phyloP scores from a whole-genome alignment of 2,329 filamentous ascomycete species.

The Alternaria angustiovoidea region DNA sequence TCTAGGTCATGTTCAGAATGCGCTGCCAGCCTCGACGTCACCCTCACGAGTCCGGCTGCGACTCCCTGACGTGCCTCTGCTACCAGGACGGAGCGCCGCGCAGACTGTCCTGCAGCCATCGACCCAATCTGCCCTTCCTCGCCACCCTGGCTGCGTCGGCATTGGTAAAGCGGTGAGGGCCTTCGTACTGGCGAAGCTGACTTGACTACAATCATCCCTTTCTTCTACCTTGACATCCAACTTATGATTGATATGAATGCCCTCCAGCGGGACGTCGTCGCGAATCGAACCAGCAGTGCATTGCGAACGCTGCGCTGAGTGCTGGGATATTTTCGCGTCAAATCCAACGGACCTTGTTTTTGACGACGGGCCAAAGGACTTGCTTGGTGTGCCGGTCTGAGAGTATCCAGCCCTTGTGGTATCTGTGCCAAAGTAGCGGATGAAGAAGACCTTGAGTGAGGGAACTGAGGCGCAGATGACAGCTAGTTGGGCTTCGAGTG shows the following conservation, averaged over 20 bases:
- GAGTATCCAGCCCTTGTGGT: conserved; percentile 20
- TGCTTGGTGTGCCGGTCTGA: conserved; percentile 10
- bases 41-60: conserved; percentile 5
- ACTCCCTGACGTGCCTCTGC: conserved; percentile 6
- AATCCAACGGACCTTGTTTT: not conserved
- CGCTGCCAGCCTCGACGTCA: conserved; percentile 14
- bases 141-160: conserved; percentile 9
- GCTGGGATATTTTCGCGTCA: not conserved
- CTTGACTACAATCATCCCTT: conserved; percentile 27
- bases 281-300: conserved; percentile 5
- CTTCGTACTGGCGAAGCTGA: conserved; percentile 29
- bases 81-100: conserved; percentile 21
- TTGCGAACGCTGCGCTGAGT: conserved; percentile 1
- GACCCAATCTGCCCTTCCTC: conserved; percentile 18
- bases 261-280: conserved; percentile 25
- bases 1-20: not conserved
- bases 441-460: conserved; percentile 55
- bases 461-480: conserved; percentile 55
- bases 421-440: conserved; percentile 47
- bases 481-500: conserved; percentile 52
- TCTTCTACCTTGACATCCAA: conserved; percentile 32
- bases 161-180: conserved; percentile 28
- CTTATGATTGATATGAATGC: conserved; percentile 34
- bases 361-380: not conserved
- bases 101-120: conserved; percentile 31